Base-by-base conservation (phyloP, 2,329 filamentous ascomycete species). In the Aplosporella prunicola region DNA sequence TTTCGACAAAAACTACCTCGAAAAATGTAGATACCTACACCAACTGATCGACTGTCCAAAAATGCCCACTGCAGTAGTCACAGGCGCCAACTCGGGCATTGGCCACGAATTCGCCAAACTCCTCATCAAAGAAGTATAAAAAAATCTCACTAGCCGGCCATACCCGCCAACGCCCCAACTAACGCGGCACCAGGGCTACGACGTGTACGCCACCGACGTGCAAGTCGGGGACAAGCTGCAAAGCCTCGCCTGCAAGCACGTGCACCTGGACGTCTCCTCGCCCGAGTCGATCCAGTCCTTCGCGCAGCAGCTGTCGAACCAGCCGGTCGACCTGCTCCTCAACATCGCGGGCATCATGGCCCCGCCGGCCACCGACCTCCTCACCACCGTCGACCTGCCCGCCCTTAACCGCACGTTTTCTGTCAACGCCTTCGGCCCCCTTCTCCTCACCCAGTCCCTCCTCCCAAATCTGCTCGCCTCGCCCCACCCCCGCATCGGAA, bases 391-490 rank as follows among this genome's bases (percentile, higher is more conserved):
- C 25, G 50, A 45, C 31, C 43, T 48, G 11, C 39, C 47, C 5
- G 45, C 47, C 9, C 47, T 68, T 9, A 46, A 55, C 20, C 48
- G 44, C 9, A 57, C 56, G 14, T 68, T 68, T 44, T 52, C 57
- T 10, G 56, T 63, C 43, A 69, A 68, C 46, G 58, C 63, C 1
- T 64, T 63, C 36, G 64, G 63, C 1, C 63, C 64, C 0, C 49
- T 69, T 8, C 51, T 68, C 4, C 50, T 69, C 0, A 66, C 60
- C 1, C 62, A 67, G 49, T 58, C 63, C 2, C 53, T 68, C 1
- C 51, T 68, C 5, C 60, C 60, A 5, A 65, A 62, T 36, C 42
- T 68, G 8, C 46, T 61, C 16, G 43, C 45, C 7, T 47, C 55
- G 0, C 28, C 47, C 1, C 43, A 44, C 9, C 56, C 63, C 2